These are phyloP conservation scores for Lasiodiplodia sp. DNA, from an alignment of 2,329 filamentous ascomycete genomes.

Conservation along the genomic window DNA sequence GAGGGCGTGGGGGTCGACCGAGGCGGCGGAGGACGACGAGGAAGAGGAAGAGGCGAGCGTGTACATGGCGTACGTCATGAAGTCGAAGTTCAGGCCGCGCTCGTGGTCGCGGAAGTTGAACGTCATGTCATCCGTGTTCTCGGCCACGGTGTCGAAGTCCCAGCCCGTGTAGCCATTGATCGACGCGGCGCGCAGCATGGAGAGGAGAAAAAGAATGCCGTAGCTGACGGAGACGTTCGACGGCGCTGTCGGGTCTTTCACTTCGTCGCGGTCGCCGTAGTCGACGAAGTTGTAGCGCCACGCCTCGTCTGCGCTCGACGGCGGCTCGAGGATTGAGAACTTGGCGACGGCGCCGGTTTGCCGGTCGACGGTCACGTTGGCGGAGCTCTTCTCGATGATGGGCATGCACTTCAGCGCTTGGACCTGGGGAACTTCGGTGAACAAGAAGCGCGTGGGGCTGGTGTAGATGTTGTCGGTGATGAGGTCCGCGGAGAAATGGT, in stretches of 20 bases:
- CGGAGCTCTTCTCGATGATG: background rate
- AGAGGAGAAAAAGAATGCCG: background rate
- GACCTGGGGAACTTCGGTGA: background rate
- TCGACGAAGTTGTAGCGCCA: background rate
- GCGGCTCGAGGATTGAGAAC: background rate
- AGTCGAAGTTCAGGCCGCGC: background rate
- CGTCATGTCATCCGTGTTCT: background rate
- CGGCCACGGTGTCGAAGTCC: too few species aligned
- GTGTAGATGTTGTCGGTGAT: too few species aligned
- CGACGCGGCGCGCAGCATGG: background rate
- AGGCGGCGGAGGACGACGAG: too few species aligned
- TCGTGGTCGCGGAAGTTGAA: background rate
- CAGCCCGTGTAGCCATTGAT: background rate
- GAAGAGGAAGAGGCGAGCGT: background rate
- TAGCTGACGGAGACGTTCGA: background rate
- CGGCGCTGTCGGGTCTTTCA: background rate
- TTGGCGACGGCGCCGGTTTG: background rate
- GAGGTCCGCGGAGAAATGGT: background rate
- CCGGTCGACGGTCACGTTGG: background rate
- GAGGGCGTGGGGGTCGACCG: background rate
- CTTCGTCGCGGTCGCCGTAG: background rate
- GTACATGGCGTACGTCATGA: background rate
- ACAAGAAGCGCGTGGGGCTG: background rate
- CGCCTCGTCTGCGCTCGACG: too few species aligned
- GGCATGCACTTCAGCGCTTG: background rate